These are phyloP conservation scores for Alternaria sp. DNA, from an alignment of 2,329 filamentous ascomycete genomes.

Conservation along the genomic window DNA sequence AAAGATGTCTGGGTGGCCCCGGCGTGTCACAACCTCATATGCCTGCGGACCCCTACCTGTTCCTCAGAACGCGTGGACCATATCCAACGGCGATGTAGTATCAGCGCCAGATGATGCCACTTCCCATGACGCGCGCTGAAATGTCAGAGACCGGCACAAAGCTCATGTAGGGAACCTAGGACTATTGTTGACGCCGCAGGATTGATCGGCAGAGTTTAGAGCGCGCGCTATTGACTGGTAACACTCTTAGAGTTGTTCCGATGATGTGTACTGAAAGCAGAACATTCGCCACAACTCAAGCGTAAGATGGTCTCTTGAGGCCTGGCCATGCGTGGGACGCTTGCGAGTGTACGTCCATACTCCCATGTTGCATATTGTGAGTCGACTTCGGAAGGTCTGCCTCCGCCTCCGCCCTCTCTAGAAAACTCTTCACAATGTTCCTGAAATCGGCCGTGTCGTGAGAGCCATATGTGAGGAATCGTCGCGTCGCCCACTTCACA, in stretches of 20 bases:
- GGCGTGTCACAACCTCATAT: background rate
- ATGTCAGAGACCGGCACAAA: background rate
- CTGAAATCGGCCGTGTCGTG: conserved; percentile 23
- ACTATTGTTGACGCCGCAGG: background rate
- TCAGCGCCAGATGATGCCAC: background rate
- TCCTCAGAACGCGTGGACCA: background rate
- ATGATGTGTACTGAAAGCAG: background rate
- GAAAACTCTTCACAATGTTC: conserved; percentile 24
- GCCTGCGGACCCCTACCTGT: background rate
- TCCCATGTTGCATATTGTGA: background rate
- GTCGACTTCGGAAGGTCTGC: background rate
- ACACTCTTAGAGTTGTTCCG: background rate
- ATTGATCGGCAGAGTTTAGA: background rate
- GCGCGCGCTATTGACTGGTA: background rate
- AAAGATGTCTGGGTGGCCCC: background rate
- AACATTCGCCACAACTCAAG: background rate
- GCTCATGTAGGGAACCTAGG: background rate
- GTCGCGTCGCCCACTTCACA: conserved; percentile 27
- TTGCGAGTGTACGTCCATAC: background rate
- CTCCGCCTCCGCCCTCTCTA: conserved; percentile 24
- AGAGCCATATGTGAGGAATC: background rate
- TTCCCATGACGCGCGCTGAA: background rate
- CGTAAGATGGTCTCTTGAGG: conserved; percentile 3
- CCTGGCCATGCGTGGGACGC: background rate
- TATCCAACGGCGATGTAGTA: background rate